A percentile compares a stretch with the other conserved stretches of the same genome.
phyloP scores from a whole-genome alignment of 306 rosid species.

The Boehmeria nivea region DNA sequence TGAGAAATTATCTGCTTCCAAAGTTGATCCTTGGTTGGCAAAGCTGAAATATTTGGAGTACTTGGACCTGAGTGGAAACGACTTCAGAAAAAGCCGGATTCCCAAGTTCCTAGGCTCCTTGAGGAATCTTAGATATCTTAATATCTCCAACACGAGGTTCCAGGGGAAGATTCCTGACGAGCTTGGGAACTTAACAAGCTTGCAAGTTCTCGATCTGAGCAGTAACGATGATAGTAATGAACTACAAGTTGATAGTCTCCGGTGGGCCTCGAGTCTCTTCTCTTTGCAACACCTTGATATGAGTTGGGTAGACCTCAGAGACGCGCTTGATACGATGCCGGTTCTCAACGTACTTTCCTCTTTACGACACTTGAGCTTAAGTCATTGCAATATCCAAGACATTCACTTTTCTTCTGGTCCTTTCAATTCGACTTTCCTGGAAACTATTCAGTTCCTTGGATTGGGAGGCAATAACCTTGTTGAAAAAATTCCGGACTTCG shows the following conservation, averaged over 20 bases:
- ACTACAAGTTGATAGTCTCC: background rate
- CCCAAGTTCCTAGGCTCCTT: constrained; percentile 21
- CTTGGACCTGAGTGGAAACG: constrained; percentile 23
- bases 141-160: constrained; percentile 8
- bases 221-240: background rate
- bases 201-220: background rate
- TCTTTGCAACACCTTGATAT: constrained; percentile 7
- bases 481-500: background rate
- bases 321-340: background rate
- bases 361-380: background rate
- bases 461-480: background rate
- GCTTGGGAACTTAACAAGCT: background rate
- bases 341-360: background rate
- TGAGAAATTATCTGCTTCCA: background rate
- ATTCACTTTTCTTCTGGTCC: background rate
- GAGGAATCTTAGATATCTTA: constrained; percentile 2
- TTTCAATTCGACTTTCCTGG: too few relatives aligned
- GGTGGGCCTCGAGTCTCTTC: constrained; percentile 1
- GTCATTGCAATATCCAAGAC: background rate
- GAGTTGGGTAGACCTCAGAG: background rate
- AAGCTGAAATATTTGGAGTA: constrained; percentile 7
- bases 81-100: background rate
- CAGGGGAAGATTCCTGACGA: constrained; percentile 8
- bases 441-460: background rate
- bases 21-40: constrained; percentile 12